Percentiles rank a stretch among this genome's conserved stretches.
phyloP scores from a whole-genome alignment of 2,329 filamentous ascomycete species.

The Onygenales sp. region DNA sequence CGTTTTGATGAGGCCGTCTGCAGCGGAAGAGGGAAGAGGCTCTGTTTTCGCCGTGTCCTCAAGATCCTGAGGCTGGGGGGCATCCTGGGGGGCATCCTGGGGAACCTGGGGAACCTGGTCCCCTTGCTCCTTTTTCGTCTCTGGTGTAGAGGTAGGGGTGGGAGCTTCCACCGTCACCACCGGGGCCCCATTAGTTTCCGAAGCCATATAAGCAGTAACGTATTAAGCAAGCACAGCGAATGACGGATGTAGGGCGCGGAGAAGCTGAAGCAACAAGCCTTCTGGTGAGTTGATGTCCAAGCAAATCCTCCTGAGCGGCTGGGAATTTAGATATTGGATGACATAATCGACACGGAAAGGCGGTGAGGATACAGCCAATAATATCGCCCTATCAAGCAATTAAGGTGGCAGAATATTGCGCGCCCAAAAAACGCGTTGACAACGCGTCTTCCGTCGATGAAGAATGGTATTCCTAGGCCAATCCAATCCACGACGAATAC shows the following conservation, averaged over 20 bases:
- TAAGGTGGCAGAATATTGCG: neutral
- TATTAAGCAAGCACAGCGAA: neutral
- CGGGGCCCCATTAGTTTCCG: slow-evolving; percentile 4
- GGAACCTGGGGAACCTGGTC: neutral
- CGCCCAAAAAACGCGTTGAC: neutral
- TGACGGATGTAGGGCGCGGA: too few species aligned
- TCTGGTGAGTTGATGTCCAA: too few species aligned
- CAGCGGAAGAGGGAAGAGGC: slow-evolving; percentile 28
- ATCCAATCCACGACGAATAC: neutral
- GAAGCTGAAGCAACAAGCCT: too few species aligned
- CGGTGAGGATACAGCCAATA: neutral
- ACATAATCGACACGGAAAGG: neutral
- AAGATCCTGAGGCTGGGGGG: neutral
- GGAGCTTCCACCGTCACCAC: slow-evolving; percentile 6
- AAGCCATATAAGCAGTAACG: neutral
- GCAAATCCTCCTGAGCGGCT: too few species aligned
- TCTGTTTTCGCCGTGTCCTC: slow-evolving; percentile 14
- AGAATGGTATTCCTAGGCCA: neutral
- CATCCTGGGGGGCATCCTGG: neutral
- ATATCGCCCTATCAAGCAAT: neutral
- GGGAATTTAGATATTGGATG: neutral
- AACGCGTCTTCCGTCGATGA: neutral
- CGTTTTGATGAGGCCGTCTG: slow-evolving; percentile 39
- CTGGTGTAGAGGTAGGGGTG: neutral
- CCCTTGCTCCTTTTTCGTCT: neutral